Evolutionary conservation across 257 asterid genomes (phyloP).

Genomic region (Lithospermum erythrorhizon): DNA sequence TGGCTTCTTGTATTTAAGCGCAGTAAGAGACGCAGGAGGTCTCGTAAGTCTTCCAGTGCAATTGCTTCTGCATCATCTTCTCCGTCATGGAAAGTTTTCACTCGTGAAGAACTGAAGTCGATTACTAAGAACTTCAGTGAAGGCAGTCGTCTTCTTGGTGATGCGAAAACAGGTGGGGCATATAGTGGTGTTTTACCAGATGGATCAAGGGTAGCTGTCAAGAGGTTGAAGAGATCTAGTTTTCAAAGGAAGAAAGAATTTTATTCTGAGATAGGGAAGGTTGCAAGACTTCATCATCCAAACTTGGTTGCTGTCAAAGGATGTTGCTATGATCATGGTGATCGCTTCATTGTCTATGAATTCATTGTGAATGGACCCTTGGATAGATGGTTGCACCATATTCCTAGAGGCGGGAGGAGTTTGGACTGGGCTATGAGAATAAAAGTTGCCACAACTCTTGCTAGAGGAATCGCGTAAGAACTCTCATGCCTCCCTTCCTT

Average conservation of each 20-base stretch:
- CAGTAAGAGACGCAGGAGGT: constrained; percentile 63
- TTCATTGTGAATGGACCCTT: constrained; percentile 78
- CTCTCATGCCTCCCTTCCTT: constrained; percentile 1
- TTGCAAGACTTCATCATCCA: constrained; percentile 85
- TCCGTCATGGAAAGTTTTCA: constrained; percentile 59
- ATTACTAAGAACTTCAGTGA: constrained; percentile 91
- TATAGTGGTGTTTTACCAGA: constrained; percentile 85
- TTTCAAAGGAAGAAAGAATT: constrained; percentile 96
- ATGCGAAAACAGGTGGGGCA: constrained; percentile 93
- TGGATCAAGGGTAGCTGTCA: constrained; percentile 88
- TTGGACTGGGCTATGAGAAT: constrained; percentile 94
- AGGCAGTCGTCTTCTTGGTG: constrained; percentile 88
- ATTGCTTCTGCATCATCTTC: constrained; percentile 55
- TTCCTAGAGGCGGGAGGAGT: constrained; percentile 88
- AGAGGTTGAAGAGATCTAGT: constrained; percentile 83
- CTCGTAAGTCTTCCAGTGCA: constrained; percentile 58
- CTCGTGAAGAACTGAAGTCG: constrained; percentile 78
- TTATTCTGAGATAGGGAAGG: constrained; percentile 88
- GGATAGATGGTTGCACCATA: constrained; percentile 92
- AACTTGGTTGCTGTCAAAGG: constrained; percentile 89
- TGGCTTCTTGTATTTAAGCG: constrained; percentile 85
- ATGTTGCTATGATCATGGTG: constrained; percentile 89
- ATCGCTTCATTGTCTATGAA: constrained; percentile 86
- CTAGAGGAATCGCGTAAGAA: constrained; percentile 97
- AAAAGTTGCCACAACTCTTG: constrained; percentile 85